Conservation (phyloP, 495 filamentous ascomycete species). For the Cercophora newfieldiana region DNA sequence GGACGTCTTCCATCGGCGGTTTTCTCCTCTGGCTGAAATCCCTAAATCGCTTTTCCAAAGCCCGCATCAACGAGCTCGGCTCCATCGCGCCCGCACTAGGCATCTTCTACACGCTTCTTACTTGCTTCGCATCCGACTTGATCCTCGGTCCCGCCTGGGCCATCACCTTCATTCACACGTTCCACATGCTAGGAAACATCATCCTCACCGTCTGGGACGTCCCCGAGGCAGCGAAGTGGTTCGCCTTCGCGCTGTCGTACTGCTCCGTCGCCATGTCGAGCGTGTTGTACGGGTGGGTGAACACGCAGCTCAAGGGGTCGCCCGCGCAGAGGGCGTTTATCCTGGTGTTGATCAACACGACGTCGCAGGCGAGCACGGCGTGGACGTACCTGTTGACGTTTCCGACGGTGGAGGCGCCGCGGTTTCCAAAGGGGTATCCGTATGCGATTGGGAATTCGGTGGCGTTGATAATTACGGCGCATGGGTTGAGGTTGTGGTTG, state of each 20-base stretch:
- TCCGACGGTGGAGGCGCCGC: constrained; percentile 34
- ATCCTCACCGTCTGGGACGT: constrained; percentile 46
- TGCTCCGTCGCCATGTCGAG: constrained; percentile 33
- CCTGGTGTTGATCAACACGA: constrained; percentile 32
- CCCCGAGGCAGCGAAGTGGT: constrained; percentile 48
- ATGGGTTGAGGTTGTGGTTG: constrained; percentile 35
- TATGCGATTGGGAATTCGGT: constrained; percentile 50
- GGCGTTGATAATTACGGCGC: constrained; percentile 43
- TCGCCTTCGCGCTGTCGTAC: constrained; percentile 44
- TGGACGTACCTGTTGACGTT: constrained; percentile 47
- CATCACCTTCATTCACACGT: constrained; percentile 33
- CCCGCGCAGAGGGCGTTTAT: constrained; percentile 35
- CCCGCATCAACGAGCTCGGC: constrained; percentile 34
- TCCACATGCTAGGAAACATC: constrained; percentile 34
- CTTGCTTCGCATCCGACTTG: constrained; percentile 50
- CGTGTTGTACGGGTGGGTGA: constrained; percentile 40
- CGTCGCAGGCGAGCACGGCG: constrained; percentile 37
- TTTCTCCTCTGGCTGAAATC: constrained; percentile 42
- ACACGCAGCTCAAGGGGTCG: constrained; percentile 29
- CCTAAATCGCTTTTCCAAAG: constrained; percentile 30
- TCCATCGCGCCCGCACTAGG: constrained; percentile 39
- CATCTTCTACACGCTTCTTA: constrained; percentile 48
- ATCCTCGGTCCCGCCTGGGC: constrained; percentile 39
- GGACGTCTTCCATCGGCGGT: constrained; percentile 40
- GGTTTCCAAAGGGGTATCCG: constrained; percentile 51